Conservation (phyloP, 495 filamentous ascomycete genomes). For the Xeromyces bisporus region DNA sequence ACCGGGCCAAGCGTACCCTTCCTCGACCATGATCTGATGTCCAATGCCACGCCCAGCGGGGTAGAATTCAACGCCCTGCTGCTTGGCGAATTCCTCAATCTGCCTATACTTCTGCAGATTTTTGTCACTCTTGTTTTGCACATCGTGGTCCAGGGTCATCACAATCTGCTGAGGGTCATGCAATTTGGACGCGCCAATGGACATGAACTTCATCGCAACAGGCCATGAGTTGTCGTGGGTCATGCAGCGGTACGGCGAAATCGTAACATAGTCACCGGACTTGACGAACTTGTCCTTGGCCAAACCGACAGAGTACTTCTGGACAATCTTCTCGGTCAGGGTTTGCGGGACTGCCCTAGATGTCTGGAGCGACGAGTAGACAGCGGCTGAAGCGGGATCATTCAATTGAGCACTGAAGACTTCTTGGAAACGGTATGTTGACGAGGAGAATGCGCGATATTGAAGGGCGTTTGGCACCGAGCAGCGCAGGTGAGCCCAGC, state of each 20-base stretch:
- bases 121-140: slow-evolving; percentile 67
- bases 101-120: slow-evolving; percentile 74
- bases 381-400: slow-evolving; percentile 23
- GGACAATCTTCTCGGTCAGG: slow-evolving; percentile 84
- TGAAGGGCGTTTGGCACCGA: slow-evolving; percentile 11
- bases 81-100: slow-evolving; percentile 74
- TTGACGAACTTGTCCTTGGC: slow-evolving; percentile 52
- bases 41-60: slow-evolving; percentile 72
- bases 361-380: slow-evolving; percentile 26
- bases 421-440: slow-evolving; percentile 23
- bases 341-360: slow-evolving; percentile 40
- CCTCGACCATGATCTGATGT: slow-evolving; percentile 82
- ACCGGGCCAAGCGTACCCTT: slow-evolving; percentile 70
- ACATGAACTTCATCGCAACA: slow-evolving; percentile 71
- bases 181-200: slow-evolving; percentile 65
- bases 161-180: slow-evolving; percentile 61
- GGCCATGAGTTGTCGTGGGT: slow-evolving; percentile 92
- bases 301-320: slow-evolving; percentile 56
- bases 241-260: slow-evolving; percentile 62
- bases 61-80: slow-evolving; percentile 71
- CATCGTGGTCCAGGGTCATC: slow-evolving; percentile 86
- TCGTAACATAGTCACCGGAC: slow-evolving; percentile 68
- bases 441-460: slow-evolving; percentile 23
- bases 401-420: slow-evolving; percentile 36
- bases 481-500: slow-evolving; percentile 11